Evolutionary conservation across 352 stramenopile species (phyloP).

Genomic region (Globisporangium iwayamae): DNA sequence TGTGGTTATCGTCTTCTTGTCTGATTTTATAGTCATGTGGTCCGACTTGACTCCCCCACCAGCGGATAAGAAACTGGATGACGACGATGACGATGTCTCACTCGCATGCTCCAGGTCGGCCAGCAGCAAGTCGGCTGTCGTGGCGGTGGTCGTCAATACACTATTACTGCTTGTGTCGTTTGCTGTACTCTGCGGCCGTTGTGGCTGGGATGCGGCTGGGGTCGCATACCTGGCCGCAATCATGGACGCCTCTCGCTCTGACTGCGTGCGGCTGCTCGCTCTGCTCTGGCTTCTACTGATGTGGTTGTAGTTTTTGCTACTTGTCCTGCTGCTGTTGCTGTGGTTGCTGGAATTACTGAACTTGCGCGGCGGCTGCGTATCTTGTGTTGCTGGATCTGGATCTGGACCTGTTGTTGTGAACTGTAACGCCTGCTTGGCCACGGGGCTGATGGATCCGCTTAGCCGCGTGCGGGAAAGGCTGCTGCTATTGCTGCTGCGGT

Average conservation of each 20-base stretch:
- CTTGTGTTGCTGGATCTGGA: not conserved
- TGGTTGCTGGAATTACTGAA: not conserved
- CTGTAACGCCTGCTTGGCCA: not conserved
- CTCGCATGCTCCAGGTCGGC: constrained; percentile 31
- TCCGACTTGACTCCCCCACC: not conserved
- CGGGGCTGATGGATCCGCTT: constrained; percentile 14
- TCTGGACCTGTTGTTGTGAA: not conserved
- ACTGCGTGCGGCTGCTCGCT: not conserved
- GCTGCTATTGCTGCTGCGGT: constrained; percentile 15
- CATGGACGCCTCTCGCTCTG: not conserved
- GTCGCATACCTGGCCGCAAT: not conserved
- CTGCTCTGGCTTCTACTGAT: constrained; percentile 3
- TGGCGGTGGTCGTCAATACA: constrained; percentile 2
- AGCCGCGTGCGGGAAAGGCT: constrained; percentile 16
- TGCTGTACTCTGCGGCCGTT: not conserved
- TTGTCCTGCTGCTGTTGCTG: not conserved
- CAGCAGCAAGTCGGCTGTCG: constrained; percentile 17
- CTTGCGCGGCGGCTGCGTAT: not conserved
- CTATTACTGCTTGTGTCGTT: not conserved
- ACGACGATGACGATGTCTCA: constrained; percentile 25
- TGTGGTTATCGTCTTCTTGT: not conserved
- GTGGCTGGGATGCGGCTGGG: not conserved
- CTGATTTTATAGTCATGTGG: not conserved
- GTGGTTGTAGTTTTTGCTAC: not conserved
- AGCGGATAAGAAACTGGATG: constrained; percentile 10